These are phyloP conservation scores for Handroanthus guayacan DNA, from an alignment of 257 asterid species.

Conservation along the genomic window DNA sequence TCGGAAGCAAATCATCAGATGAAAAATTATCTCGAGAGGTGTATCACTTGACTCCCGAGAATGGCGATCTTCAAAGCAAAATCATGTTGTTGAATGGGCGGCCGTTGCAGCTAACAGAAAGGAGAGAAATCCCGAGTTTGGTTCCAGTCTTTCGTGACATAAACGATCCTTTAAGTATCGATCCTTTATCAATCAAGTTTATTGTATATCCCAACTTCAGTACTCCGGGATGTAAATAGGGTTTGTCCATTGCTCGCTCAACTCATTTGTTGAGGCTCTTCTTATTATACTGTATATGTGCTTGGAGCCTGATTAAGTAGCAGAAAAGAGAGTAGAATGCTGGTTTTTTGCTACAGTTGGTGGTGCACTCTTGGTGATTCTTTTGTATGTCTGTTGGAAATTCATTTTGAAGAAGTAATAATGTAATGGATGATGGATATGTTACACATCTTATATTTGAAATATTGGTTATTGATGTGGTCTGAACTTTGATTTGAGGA, in stretches of 20 bases:
- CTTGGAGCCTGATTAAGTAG: constrained; percentile 20
- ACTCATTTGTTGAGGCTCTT: not conserved
- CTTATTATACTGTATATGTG: constrained; percentile 12
- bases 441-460: not conserved
- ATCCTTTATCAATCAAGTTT: constrained; percentile 76
- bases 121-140: constrained; percentile 60
- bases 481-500: no score
- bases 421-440: not conserved
- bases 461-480: not conserved
- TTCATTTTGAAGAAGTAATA: constrained; percentile 22
- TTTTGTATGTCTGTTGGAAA: not conserved
- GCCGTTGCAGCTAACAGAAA: constrained; percentile 51
- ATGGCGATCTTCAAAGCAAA: constrained; percentile 60
- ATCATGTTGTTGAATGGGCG: constrained; percentile 66
- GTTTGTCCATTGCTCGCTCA: not conserved
- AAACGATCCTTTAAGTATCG: constrained; percentile 50
- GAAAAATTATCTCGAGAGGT: constrained; percentile 64
- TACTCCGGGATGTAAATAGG: constrained; percentile 64
- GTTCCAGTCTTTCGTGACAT: constrained; percentile 46
- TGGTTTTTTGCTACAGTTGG: not conserved
- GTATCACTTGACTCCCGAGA: constrained; percentile 72
- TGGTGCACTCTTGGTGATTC: not conserved
- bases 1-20: constrained; percentile 72
- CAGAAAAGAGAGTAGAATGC: not conserved
- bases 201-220: constrained; percentile 66